Conservation (phyloP, 73 alveolate species). For the Paramecium sonneborni region DNA sequence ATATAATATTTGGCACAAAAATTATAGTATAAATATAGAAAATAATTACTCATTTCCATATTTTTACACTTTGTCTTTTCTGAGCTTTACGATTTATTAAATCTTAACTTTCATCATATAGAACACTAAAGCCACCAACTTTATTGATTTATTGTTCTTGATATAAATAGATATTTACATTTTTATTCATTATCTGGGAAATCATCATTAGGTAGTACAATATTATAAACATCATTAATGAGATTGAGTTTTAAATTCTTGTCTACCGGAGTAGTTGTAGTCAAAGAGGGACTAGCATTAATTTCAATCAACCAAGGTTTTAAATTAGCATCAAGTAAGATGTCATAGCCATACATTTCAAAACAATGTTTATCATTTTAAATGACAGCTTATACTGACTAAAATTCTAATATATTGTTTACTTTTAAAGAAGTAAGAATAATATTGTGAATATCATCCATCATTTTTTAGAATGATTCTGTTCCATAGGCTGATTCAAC, state of each 20-base stretch:
- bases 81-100: neutral
- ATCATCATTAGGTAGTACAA: conserved; percentile 97
- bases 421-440: conserved; percentile 82
- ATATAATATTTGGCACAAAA: neutral
- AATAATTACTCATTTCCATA: conserved; percentile 24
- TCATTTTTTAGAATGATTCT: conserved; percentile 85
- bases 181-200: conserved; percentile 90
- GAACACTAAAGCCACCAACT: conserved; percentile 86
- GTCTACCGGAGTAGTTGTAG: conserved; percentile 89
- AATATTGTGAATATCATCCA: conserved; percentile 90
- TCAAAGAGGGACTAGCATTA: conserved; percentile 95
- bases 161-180: conserved; percentile 83
- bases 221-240: conserved; percentile 90
- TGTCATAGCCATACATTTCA: conserved; percentile 99
- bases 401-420: conserved; percentile 45
- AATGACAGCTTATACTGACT: conserved; percentile 85
- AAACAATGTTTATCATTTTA: conserved; percentile 99
- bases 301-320: conserved; percentile 97
- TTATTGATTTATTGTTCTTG: conserved; percentile 23
- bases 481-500: conserved; percentile 88
- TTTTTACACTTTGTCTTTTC: conserved; percentile 4
- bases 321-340: conserved; percentile 87
- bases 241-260: conserved; percentile 89
- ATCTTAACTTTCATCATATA: conserved; percentile 80
- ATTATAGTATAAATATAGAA: neutral